Conservation (phyloP, 2,329 filamentous ascomycete species). For the Penicillium sp. region DNA sequence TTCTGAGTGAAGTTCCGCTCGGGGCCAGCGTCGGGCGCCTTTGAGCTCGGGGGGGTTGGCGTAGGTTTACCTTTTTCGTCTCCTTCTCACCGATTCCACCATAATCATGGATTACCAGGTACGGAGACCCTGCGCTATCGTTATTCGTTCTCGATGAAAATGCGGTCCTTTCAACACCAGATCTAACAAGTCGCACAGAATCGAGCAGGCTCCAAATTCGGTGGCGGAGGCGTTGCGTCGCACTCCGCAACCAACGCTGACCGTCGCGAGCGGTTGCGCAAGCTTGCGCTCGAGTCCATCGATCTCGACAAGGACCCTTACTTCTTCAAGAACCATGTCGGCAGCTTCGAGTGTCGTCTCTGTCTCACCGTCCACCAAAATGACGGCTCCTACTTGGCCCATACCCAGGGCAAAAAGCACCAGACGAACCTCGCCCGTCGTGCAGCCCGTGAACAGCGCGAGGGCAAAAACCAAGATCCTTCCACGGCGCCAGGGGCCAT, state of each 20-base stretch:
- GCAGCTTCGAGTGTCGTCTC: slow-evolving; percentile 93
- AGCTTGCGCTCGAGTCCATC: slow-evolving; percentile 97
- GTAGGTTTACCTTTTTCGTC: slow-evolving; percentile 11
- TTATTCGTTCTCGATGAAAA: no score
- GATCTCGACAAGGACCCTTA: slow-evolving; percentile 99
- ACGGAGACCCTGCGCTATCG: slow-evolving; percentile 7
- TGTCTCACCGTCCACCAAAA: slow-evolving; percentile 98
- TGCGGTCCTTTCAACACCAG: no score
- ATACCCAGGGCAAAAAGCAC: slow-evolving; percentile 97
- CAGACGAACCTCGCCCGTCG: slow-evolving; percentile 96
- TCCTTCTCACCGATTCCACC: slow-evolving; percentile 3
- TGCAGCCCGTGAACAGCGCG: slow-evolving; percentile 89
- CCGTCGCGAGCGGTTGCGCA: slow-evolving; percentile 91
- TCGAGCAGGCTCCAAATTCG: slow-evolving; percentile 94
- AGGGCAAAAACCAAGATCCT: slow-evolving; percentile 62
- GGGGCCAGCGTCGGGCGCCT: no score
- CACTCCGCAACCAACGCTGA: slow-evolving; percentile 91
- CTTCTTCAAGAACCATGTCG: slow-evolving; percentile 99
- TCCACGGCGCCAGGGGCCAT: slow-evolving; percentile 68
- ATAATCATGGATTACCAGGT: slow-evolving; percentile 49
- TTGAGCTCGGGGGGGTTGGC: not conserved
- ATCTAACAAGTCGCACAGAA: slow-evolving; percentile 54
- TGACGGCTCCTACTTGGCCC: slow-evolving; percentile 95
- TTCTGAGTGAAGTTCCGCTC: not conserved
- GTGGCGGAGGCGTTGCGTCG: slow-evolving; percentile 92